A percentile compares a stretch with the other conserved stretches of the same genome.
phyloP scores from a whole-genome alignment of 2,329 filamentous ascomycete species.

The Periglandula ipomoeae region DNA sequence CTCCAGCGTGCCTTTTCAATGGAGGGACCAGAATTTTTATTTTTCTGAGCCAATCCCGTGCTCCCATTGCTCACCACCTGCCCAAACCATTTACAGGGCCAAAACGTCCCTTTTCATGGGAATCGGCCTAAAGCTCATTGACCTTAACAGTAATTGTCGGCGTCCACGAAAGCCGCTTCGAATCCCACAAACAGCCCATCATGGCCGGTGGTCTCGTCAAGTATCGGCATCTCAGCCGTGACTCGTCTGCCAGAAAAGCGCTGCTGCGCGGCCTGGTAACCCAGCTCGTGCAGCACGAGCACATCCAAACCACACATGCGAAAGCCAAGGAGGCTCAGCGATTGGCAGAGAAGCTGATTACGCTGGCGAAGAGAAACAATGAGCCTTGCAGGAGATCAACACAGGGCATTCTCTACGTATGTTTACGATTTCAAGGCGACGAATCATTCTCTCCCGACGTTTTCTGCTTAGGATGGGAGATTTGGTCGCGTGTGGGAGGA shows the following conservation, averaged over 20 bases:
- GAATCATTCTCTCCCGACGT: no score
- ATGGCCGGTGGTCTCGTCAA: conserved; percentile 86
- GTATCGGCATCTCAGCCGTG: conserved; percentile 80
- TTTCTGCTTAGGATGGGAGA: no score
- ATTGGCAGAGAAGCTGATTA: conserved; percentile 89
- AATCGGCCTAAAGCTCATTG: background rate
- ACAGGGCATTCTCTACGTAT: conserved; percentile 76
- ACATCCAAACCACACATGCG: conserved; percentile 88
- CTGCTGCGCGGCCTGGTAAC: conserved; percentile 94
- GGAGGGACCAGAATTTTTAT: conserved; percentile 9
- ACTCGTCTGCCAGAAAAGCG: conserved; percentile 80
- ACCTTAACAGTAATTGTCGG: no score
- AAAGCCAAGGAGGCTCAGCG: conserved; percentile 97
- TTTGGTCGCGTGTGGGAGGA: no score
- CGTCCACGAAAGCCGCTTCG: background rate
- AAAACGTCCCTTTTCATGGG: background rate
- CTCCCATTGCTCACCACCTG: conserved; percentile 5
- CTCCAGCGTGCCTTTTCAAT: no score
- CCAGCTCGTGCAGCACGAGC: conserved; percentile 85
- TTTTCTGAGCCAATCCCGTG: conserved; percentile 11
- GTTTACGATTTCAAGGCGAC: conserved; percentile 17
- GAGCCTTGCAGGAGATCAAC: conserved; percentile 68
- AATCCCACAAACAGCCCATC: conserved; percentile 12
- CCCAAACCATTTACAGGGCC: background rate
- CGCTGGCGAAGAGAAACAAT: conserved; percentile 86